These are phyloP conservation scores for Gossypium turneri DNA, from an alignment of 345 rosid genomes.

Conservation along the genomic window DNA sequence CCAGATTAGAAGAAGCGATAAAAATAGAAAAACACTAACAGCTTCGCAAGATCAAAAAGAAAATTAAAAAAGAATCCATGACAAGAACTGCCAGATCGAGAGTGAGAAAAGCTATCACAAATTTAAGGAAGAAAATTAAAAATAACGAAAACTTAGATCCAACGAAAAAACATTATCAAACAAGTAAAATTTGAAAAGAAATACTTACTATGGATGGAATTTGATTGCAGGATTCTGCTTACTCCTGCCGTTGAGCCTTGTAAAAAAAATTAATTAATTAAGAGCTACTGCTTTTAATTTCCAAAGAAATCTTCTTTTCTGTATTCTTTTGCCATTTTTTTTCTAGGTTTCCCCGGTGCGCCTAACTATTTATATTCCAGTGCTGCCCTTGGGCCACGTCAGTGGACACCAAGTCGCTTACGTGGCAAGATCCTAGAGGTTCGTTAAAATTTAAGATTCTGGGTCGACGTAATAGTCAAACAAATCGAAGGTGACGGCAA, in stretches of 20 bases:
- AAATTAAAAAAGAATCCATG: not conserved
- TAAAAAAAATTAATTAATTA: not conserved
- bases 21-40: not conserved
- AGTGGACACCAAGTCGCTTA: not conserved
- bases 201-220: constrained; percentile 1
- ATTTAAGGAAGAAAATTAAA: not conserved
- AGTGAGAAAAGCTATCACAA: not conserved
- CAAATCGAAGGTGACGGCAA: not conserved
- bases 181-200: not conserved
- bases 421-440: constrained; percentile 19
- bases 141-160: constrained; percentile 1
- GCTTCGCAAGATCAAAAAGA: not conserved
- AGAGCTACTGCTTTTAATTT: constrained; percentile 8
- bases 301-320: not conserved
- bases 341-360: not conserved
- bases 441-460: not conserved
- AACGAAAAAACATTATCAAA: not conserved
- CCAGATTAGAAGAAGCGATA: not conserved
- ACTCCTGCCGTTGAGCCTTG: not conserved
- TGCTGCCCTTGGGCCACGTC: constrained; percentile 23
- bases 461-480: not conserved
- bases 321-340: not conserved
- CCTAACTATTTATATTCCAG: constrained; percentile 19
- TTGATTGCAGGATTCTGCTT: constrained; percentile 13
- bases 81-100: constrained; percentile 10